These are phyloP conservation scores for Flaveria brownii DNA, from an alignment of 129 eudicot species.

Conservation along the genomic window DNA sequence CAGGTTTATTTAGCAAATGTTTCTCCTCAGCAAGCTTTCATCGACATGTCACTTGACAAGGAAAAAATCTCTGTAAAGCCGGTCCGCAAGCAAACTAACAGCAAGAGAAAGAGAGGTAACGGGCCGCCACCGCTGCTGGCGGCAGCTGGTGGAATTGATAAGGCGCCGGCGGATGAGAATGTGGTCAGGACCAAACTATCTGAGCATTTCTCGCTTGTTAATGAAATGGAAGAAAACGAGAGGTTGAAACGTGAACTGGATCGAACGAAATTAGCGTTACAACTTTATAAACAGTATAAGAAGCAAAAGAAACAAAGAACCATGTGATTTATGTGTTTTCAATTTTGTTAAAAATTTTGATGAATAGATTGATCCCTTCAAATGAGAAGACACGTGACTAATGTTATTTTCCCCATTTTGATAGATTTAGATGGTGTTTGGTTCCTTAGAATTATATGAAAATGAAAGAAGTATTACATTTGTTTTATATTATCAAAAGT, in stretches of 20 bases:
- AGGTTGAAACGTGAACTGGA: constrained; percentile 65
- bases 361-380: background rate
- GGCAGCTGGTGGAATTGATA: constrained; percentile 20
- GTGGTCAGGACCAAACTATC: constrained; percentile 57
- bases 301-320: constrained; percentile 59
- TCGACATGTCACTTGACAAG: constrained; percentile 52
- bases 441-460: no score
- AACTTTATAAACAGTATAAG: constrained; percentile 56
- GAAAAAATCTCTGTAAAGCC: constrained; percentile 44
- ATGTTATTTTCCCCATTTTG: background rate
- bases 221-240: constrained; percentile 65
- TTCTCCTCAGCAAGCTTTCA: constrained; percentile 79
- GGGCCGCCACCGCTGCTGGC: background rate
- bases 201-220: constrained; percentile 60
- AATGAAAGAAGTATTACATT: no score
- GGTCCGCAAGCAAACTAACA: constrained; percentile 36
- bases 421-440: no score
- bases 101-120: constrained; percentile 48
- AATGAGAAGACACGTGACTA: background rate
- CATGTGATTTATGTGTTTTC: constrained; percentile 13
- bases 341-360: background rate
- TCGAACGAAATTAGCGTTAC: constrained; percentile 40
- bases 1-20: constrained; percentile 56
- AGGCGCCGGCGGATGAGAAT: constrained; percentile 45
- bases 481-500: no score